Base-by-base conservation (phyloP, 164 flowering plant species). In the Paratinospora sagittata region DNA sequence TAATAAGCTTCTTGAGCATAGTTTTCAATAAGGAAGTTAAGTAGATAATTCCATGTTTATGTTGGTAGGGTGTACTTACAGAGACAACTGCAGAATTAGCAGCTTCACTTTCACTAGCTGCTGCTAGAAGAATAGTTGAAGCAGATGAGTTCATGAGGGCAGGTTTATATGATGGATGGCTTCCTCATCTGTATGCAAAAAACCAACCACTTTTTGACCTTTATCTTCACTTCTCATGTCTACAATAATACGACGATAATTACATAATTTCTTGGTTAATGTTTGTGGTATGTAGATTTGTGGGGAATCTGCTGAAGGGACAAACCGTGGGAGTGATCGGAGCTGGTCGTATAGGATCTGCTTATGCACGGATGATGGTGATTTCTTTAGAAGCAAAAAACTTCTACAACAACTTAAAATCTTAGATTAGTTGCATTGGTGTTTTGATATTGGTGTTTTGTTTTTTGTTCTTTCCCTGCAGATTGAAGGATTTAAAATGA, bases 401-500 rank as follows among this genome's bases (percentile, higher is more conserved):
- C n/a, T n/a, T n/a, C n/a, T n/a, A n/a, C n/a, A n/a, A n/a, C 21
- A 37, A 34, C 19, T 67, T 45, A 17, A 10, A 47, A 67, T 16
- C 17, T 45, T 4, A 2, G 27, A 47, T 17, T 55, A 3, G 19
- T 57, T 19, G 5, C 26, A 27, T 55, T 33, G 45, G 9, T n/a
- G n/a, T n/a, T n/a, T n/a, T n/a, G n/a, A n/a, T n/a, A n/a, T n/a
- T n/a, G n/a, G n/a, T n/a, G n/a, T n/a, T n/a, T 49, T 68, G 7
- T 39, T 27, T 12, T 47, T 12, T 43, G n/a, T 21, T 61, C 13
- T 11, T 68, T 43, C 66, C n/a, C n/a, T n/a, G 14, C 85, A 95
- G 97, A 81, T 95, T 76, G 98, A 95, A 84, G 97, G 98, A 58
- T 95, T 92, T 88, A 95, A 95, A 77, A 95, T 95, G 97, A 95